Evolutionary conservation across 345 rosid genomes (phyloP), one percentile per base, ranked within the genome.

Genomic region (Pelargonium nanum): DNA sequence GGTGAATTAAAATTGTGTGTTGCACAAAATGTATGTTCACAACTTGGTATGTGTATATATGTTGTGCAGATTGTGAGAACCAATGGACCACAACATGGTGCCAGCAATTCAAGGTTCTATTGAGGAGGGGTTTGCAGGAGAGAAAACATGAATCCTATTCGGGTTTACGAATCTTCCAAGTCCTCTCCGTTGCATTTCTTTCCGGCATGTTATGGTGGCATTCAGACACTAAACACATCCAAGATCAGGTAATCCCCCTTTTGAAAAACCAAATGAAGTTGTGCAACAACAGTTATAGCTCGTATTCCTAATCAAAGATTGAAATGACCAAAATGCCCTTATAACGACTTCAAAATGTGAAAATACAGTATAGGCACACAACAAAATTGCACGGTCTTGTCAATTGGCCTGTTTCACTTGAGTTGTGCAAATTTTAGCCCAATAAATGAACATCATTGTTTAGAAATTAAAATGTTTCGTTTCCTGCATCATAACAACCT

Each of bases 201-300:
- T 83, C 95, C 22, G 98, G 98, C 23, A 87, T 86, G 26, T 67
- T 91, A 57, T 91, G 98, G 98, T 91, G 92, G 98, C 82, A 82
- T 55, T 81, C 95, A 24, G 74, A 83, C 56, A 78, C 67, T 53
- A 69, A 84, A 19, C 88, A 80, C 65, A 22, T 91, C 10, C 92
- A 91, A 73, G 98, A 91, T 76, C 98, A 91, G 98, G 98, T 91
- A 74, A 8, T 19, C 32, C 12, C 12, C 24, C 45, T 13, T 5
- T 22, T 32, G 28, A 22, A 56, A 59, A 26, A 63, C 3, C 32
- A 3, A 28, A 3, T 28, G 7, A 28, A 28, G n/a, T n/a, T n/a
- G n/a, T n/a, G n/a, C n/a, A n/a, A n/a, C n/a, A n/a, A n/a, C n/a
- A n/a, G n/a, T n/a, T n/a, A n/a, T n/a, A n/a, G n/a, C n/a, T n/a